Conservation (phyloP, 164 flowering plant genomes). For the Aristolochia contorta region DNA sequence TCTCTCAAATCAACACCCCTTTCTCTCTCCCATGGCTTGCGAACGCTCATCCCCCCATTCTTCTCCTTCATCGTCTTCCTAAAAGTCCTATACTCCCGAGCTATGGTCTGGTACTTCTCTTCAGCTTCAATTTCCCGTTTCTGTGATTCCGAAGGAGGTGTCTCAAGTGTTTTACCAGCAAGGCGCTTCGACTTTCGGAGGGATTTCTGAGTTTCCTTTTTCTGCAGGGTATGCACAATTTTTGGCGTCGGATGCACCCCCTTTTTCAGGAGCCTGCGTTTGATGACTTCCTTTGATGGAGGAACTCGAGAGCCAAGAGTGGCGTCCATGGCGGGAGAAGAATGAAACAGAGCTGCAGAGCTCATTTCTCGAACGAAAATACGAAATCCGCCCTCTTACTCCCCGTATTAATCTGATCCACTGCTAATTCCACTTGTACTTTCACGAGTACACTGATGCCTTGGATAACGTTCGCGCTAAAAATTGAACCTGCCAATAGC, state of each 20-base stretch:
- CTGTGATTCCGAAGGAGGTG: conserved; percentile 34
- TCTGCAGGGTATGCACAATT: conserved; percentile 71
- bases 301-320: conserved; percentile 20
- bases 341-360: neutral
- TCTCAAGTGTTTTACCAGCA: conserved; percentile 18
- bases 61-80: conserved; percentile 13
- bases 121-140: conserved; percentile 39
- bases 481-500: no score
- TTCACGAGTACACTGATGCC: no score
- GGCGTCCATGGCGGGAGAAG: conserved; percentile 48
- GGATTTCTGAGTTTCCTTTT: conserved; percentile 67
- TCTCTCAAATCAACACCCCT: conserved; percentile 36
- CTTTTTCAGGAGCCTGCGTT: conserved; percentile 38
- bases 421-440: no score
- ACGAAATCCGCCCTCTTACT: no score
- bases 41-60: conserved; percentile 26
- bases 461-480: no score
- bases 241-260: conserved; percentile 80
- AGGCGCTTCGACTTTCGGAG: conserved; percentile 36
- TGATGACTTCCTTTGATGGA: conserved; percentile 43
- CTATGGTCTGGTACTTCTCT: conserved; percentile 33
- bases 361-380: neutral
- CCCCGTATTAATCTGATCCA: no score
- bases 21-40: conserved; percentile 81
- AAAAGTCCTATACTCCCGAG: conserved; percentile 47